A percentile compares a stretch with the other conserved stretches of the same genome.
Evolutionary conservation across 306 rosid genomes (phyloP).

Genomic region (Begonia peltatifolia): DNA sequence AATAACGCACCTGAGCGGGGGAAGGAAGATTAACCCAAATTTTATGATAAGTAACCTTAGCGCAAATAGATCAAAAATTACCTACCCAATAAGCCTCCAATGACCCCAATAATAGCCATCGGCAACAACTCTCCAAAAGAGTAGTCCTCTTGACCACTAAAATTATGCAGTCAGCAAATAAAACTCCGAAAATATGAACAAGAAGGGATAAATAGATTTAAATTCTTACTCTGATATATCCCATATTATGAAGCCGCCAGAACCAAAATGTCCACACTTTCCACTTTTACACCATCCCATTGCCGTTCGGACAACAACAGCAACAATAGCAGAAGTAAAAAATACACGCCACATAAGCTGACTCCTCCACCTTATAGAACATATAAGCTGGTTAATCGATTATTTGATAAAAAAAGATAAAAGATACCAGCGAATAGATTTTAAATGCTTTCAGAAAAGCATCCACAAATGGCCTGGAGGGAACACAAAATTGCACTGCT

Average conservation of each 20-base stretch:
- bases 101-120: constrained; percentile 89
- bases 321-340: constrained; percentile 93
- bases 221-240: constrained; percentile 83
- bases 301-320: constrained; percentile 90
- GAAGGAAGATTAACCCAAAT: constrained; percentile 5
- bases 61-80: not conserved
- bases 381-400: not conserved
- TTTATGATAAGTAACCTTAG: too few species aligned
- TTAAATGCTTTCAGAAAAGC: too few species aligned
- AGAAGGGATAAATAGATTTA: constrained; percentile 12
- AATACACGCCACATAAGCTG: constrained; percentile 99
- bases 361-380: constrained; percentile 38
- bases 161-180: constrained; percentile 28
- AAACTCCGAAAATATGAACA: constrained; percentile 7
- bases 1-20: constrained; percentile 67
- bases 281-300: constrained; percentile 99
- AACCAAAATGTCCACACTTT: constrained; percentile 93
- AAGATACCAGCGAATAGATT: too few species aligned
- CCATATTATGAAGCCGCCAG: constrained; percentile 99
- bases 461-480: too few species aligned
- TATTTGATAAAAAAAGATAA: not conserved
- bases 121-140: constrained; percentile 87
- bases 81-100: constrained; percentile 88
- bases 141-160: constrained; percentile 96
- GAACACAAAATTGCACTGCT: too few species aligned